Base-by-base conservation (phyloP, 179 eudicot genomes). In the Nepenthes alata region DNA sequence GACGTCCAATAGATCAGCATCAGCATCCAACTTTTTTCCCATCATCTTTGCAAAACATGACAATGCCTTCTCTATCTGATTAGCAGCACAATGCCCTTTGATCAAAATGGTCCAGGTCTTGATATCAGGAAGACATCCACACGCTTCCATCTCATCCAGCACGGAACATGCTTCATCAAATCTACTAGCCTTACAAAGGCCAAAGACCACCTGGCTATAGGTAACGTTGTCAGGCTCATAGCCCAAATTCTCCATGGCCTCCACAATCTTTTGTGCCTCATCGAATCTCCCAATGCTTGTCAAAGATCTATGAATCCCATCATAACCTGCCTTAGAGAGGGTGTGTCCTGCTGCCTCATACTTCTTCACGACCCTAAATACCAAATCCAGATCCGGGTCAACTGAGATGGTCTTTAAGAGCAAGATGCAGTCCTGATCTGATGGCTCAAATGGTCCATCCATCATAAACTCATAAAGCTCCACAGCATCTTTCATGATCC, bases 101-200 rank as follows among this genome's bases (percentile, higher is more conserved):
- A 93, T 80, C 63, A 93, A 62, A 62, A 93, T 81, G 1, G 93
- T 93, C 97, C 97, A 89, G n/a, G 98, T 89, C 74, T 81, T 87
- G 58, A 93, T 38, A 65, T 93, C 95, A 4, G 98, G 98, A 45
- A 47, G 47, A 68, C 95, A 85, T 1, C 87, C 90, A 36, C 69
- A 65, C 25, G 67, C 74, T 75, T 75, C 75, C 91, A 85, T 85
- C 51, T 44, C 64, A 55, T 83, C 83, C 11, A 89, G 61, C 57
- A 93, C 70, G 53, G 72, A 35, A 44, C 55, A 37, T 2, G 97
- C 97, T 56, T 93, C 97, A 44, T 85, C 87, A 25, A 89, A 78
- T 60, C 83, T 85, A 67, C 63, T 63, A 3, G 71, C 70, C 63
- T 79, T 82, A 73, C 95, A 76, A 41, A 85, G 83, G 51, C 97